Base-by-base conservation (phyloP, 495 filamentous ascomycete genomes). In the Lasiosphaeria miniovina region DNA sequence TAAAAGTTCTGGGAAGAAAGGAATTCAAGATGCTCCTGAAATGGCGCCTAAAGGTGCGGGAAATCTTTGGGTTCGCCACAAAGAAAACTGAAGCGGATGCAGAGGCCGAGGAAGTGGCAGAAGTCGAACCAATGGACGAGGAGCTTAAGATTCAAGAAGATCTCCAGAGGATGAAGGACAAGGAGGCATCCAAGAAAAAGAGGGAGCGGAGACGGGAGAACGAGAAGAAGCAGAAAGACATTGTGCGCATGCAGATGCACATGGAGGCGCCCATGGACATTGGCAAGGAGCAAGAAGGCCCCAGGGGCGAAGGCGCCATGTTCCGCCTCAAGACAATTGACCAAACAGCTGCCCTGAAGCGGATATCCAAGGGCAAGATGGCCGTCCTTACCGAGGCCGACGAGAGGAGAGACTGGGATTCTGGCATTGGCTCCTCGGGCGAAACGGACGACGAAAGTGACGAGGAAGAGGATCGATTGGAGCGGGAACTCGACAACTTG, bases 221-320 rank as follows among this genome's bases (percentile, higher is more conserved):
- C 61, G 93, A 96, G 71, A 86, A 85, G 68, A 96, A 92, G 75
- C 86, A 88, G 62, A 91, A 88, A 71, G 93, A 96, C 58, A 93
- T 96, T 56, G 79, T 93, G 35, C 88, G 94, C 50, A 85, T 98
- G 88, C 95, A 98, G 74, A 84, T 98, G 79, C 85, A 96, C 73
- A 98, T 98, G 95, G 90, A 86, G 14, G 88, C 91, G 1, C 93
- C 94, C 14, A 93, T 90, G 79, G 95, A 98, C 61, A 95, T 98
- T 63, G 94, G 94, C 62, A 87, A 94, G 77, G 93, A 97, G 69
- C 91, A 96, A 70, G 75, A 81, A n/a, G 90, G 90, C 11, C 86
- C 88, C 1, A 74, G 79, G 38, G 92, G 90, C 6, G 84, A 87
- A 15, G 89, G 90, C 49, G 79, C 85, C 4, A 93, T 96, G 73